Evolutionary conservation across 1,284 basidiomycete genomes (phyloP), one percentile per base, ranked within the genome.

Genomic region (Trichosporon asahii): DNA sequence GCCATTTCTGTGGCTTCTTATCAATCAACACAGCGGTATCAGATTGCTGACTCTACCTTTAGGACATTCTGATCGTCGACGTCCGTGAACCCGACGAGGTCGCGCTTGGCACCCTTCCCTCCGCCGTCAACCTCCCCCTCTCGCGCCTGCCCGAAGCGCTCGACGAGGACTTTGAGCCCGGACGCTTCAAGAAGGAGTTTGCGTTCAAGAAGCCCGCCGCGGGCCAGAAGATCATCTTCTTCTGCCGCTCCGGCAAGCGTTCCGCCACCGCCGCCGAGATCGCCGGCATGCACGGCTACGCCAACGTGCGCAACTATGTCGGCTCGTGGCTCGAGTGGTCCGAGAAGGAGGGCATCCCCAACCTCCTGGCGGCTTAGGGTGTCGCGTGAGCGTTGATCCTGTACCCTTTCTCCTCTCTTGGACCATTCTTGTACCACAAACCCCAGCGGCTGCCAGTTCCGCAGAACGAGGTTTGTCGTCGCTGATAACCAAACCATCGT

Each of bases 241-340:
- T 97, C 85, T 99, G 97, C 84, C 88, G 95, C 68, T 93, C 92
- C 70, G 97, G 97, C 9, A 90, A 89, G 82, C 88, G 97, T 65
- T 92, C 91, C 71, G 87, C 90, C 4, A 89, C 90, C 23, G 96
- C 97, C 0, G 86, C 90, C 68, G 94, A 98, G 78, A 86, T 93
- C 64, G 94, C 94, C 0, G 89, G 89, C 77, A 86, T 90, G 74
- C 91, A 91, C 78, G 95, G 96, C 8, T 98, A 89, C 73, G 82
- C 89, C 86, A 77, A 93, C 90, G 92, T 95, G 77, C 78, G 90
- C 72, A 98, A 98, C 82, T 98, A 97, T 81, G 88, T 88, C 73
- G 95, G 95, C 21, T 94, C 92, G 18, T 98, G 93, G 92, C 82
- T 95, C 72, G 94, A 98, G 77, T 98, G 95, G 95, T 87, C 88